Evolutionary conservation across 352 stramenopile genomes (phyloP), one percentile per base, ranked within the genome.

Genomic region (Blastocystis sp.): DNA sequence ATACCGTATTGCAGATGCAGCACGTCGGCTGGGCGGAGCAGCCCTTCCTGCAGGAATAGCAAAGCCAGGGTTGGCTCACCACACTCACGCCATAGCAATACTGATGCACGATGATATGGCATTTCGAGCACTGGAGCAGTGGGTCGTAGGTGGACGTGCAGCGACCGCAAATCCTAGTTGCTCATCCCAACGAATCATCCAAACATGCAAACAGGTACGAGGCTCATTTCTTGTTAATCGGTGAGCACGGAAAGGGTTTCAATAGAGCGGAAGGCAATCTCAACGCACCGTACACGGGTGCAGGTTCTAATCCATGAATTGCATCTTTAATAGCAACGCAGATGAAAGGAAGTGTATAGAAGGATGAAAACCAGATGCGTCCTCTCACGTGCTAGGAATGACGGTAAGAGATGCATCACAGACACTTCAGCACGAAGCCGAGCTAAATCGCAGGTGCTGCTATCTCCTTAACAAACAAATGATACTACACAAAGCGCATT

Each of bases 401-500:
- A 66, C 40, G 4, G 61, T 7, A 66, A 66, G 61, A 66, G 4
- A 40, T 17, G 28, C 28, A 17, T 66, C 7, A 40, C 7, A 66
- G 61, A 7, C 28, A 66, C 40, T 66, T n/a, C 61, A 7, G 61
- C 28, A 10, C 10, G 11, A 66, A 66, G 7, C 28, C 4, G 14
- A 34, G 28, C 28, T 7, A 17, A 66, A 66, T 66, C n/a, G 7
- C 28, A 66, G 11, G 28, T 34, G 28, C 28, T 34, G 28, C 28
- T 34, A 34, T 34, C 28, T 34, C 28, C 28, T 34, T 34, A 34
- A 34, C 28, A 34, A 66, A 66, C 61, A 66, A 66, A 66, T 34
- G 40, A 14, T 14, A 10, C 23, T 23, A 81, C 28, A 4, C 11
- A 64, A 81, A 81, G 45, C 52, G 5, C 71, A 81, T 64, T 81